Percentiles rank a stretch among this genome's conserved stretches.
phyloP scores from a whole-genome alignment of 225 moss, liverwort and hornwort genomes.

The Ulota crispa region DNA sequence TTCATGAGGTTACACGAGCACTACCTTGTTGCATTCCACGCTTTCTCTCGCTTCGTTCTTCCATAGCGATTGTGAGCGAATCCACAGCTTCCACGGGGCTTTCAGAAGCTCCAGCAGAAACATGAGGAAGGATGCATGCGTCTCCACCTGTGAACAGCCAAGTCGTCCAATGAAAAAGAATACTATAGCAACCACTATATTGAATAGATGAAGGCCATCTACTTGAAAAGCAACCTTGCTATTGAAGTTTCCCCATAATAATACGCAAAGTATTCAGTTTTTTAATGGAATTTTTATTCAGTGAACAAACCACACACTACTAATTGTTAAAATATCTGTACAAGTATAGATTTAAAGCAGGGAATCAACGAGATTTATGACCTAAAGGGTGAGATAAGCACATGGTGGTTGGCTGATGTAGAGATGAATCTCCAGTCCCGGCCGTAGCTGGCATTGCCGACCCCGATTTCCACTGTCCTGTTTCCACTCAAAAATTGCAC shows the following conservation, averaged over 20 bases:
- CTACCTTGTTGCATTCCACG: slow-evolving; percentile 42
- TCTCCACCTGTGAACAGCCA: slow-evolving; percentile 73
- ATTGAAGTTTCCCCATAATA: too few species aligned
- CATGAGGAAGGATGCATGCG: slow-evolving; percentile 74
- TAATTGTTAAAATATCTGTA: not conserved
- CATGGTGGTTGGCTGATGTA: slow-evolving; percentile 88
- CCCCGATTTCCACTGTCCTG: slow-evolving; percentile 11
- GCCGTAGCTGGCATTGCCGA: slow-evolving; percentile 57
- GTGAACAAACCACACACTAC: not conserved
- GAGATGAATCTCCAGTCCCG: slow-evolving; percentile 70
- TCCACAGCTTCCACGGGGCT: slow-evolving; percentile 20
- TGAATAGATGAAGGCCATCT: too few species aligned
- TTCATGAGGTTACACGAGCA: not conserved
- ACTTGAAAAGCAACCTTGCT: too few species aligned
- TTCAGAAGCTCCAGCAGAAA: slow-evolving; percentile 23
- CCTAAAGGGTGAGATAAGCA: slow-evolving; percentile 22
- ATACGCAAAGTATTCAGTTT: too few species aligned
- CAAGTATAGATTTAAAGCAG: not conserved
- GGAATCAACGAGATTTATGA: not conserved
- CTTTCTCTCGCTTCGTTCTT: slow-evolving; percentile 41
- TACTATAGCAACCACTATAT: not conserved
- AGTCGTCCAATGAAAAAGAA: not conserved
- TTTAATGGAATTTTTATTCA: not conserved
- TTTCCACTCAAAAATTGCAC: slow-evolving; percentile 64
- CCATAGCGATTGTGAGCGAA: slow-evolving; percentile 9